phyloP scores from a whole-genome alignment of 257 asterid genomes.

The Solanum arcanum region DNA sequence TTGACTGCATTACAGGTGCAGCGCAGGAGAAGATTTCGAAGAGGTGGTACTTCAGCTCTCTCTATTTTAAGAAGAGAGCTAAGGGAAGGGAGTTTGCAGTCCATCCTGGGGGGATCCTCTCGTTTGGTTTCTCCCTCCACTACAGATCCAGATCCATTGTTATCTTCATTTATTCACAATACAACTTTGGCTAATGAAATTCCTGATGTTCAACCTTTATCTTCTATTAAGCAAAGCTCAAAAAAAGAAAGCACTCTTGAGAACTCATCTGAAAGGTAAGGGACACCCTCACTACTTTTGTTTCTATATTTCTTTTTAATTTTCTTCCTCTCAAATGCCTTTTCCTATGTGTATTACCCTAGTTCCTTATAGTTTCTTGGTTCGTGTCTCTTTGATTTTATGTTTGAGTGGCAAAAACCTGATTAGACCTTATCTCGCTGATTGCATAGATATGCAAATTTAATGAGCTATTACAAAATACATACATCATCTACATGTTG shows the following conservation, averaged over 20 bases:
- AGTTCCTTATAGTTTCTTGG: background rate
- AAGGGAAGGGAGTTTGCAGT: constrained; percentile 56
- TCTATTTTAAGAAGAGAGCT: constrained; percentile 49
- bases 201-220: constrained; percentile 19
- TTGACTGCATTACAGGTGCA: constrained; percentile 53
- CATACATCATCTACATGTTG: background rate
- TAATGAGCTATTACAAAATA: background rate
- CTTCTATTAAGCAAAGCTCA: constrained; percentile 23
- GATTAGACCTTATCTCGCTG: background rate
- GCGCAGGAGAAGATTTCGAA: constrained; percentile 54
- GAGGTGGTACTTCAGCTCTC: constrained; percentile 40
- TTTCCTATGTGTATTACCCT: background rate
- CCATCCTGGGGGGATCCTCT: constrained; percentile 51
- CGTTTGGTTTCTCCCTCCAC: constrained; percentile 29
- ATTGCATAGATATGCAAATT: background rate
- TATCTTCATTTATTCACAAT: constrained; percentile 62
- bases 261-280: constrained; percentile 35
- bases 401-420: background rate
- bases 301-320: background rate
- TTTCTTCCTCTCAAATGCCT: background rate
- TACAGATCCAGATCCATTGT: constrained; percentile 51
- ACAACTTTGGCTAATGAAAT: constrained; percentile 32
- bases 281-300: background rate
- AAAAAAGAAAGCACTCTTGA: constrained; percentile 16
- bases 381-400: background rate